Percentiles rank a stretch among this genome's conserved stretches.
These are phyloP conservation scores for Phytophthora hibernalis DNA, from an alignment of 352 stramenopile genomes.

Conservation along the genomic window DNA sequence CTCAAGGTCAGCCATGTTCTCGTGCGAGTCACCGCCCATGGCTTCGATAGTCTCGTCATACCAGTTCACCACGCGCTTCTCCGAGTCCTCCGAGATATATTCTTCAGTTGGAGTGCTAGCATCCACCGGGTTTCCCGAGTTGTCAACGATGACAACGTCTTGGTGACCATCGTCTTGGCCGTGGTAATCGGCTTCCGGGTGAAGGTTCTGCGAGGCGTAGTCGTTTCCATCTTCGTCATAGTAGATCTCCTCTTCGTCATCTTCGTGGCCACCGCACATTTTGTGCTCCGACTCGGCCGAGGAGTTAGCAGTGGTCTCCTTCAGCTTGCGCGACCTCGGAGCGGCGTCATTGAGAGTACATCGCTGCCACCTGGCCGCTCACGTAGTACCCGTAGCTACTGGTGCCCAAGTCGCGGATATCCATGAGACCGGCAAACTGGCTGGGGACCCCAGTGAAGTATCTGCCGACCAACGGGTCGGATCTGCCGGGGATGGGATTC, in stretches of 20 bases:
- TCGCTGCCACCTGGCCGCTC: conserved; percentile 45
- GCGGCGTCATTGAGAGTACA: conserved; percentile 54
- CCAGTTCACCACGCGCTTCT: conserved; percentile 48
- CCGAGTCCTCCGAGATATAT: conserved; percentile 40
- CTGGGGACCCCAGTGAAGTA: conserved; percentile 49
- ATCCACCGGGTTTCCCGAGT: conserved; percentile 16
- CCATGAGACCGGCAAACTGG: conserved; percentile 57
- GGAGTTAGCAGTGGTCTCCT: conserved; percentile 27
- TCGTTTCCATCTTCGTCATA: conserved; percentile 15
- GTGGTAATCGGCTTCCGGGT: conserved; percentile 29
- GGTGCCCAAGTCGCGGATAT: conserved; percentile 49
- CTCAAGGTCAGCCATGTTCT: conserved; percentile 60
- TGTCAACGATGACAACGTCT: conserved; percentile 24
- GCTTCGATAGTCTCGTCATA: conserved; percentile 49
- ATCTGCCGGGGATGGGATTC: conserved; percentile 42
- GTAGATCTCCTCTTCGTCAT: conserved; percentile 7
- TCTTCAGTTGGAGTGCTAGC: conserved; percentile 17
- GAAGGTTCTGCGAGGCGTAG: conserved; percentile 34
- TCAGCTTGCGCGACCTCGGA: conserved; percentile 27
- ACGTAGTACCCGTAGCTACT: conserved; percentile 68
- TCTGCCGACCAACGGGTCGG: conserved; percentile 38
- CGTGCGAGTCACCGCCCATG: conserved; percentile 40
- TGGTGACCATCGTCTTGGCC: conserved; percentile 32
- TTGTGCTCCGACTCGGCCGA: conserved; percentile 4
- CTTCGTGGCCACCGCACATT: conserved; percentile 19